Evolutionary conservation across 257 asterid genomes (phyloP).

Genomic region (Scutellaria barbata): DNA sequence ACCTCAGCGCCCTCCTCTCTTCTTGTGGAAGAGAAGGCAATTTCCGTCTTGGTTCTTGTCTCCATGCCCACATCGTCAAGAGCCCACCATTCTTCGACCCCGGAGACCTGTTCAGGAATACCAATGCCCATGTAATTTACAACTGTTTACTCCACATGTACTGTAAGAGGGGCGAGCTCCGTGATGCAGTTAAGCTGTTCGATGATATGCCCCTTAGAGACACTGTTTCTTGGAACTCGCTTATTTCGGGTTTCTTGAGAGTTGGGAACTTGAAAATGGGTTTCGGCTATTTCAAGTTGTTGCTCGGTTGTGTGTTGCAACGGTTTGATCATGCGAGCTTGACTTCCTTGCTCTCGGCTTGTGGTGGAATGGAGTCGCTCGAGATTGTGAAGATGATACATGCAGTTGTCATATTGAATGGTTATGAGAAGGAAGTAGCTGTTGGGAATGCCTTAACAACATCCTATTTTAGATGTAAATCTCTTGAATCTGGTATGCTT

Average conservation of each 20-base stretch:
- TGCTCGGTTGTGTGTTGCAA: constrained; percentile 40
- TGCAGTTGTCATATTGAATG: constrained; percentile 61
- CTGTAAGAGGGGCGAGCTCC: constrained; percentile 47
- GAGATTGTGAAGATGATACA: constrained; percentile 55
- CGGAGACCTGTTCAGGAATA: constrained; percentile 3
- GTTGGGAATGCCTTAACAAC: constrained; percentile 76
- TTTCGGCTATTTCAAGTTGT: constrained; percentile 52
- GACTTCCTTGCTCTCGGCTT: constrained; percentile 66
- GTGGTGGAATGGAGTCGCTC: constrained; percentile 51
- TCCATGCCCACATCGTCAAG: constrained; percentile 71
- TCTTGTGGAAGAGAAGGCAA: constrained; percentile 59
- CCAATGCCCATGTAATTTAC: constrained; percentile 43
- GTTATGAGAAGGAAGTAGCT: constrained; percentile 60
- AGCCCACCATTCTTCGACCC: constrained; percentile 41
- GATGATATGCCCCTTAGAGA: constrained; percentile 75
- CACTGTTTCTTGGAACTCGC: constrained; percentile 82
- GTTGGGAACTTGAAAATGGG: constrained; percentile 52
- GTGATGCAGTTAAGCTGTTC: constrained; percentile 65
- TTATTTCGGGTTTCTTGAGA: constrained; percentile 71
- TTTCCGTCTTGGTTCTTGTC: constrained; percentile 64
- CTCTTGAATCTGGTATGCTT: constrained; percentile 57
- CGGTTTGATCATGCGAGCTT: constrained; percentile 69
- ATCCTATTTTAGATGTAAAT: constrained; percentile 60
- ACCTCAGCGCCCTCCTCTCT: constrained; percentile 51
- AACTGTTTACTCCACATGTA: constrained; percentile 64